Evolutionary conservation across 2,329 filamentous ascomycete genomes (phyloP).

Genomic region (Didymella lethalis): DNA sequence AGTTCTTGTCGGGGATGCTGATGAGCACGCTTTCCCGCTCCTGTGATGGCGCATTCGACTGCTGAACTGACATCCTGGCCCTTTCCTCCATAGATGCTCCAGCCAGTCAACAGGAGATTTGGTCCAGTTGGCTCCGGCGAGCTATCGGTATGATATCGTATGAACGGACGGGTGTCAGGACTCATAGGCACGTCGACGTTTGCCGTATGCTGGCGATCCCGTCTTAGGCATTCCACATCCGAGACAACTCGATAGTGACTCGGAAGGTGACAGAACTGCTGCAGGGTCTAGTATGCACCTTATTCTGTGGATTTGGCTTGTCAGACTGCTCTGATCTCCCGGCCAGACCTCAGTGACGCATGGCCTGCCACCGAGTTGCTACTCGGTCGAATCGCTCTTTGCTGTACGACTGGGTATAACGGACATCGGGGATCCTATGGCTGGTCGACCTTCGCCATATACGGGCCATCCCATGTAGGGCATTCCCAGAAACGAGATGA

Average conservation of each 20-base stretch:
- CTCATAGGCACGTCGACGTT: not conserved
- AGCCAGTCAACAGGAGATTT: not conserved
- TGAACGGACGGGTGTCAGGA: not conserved
- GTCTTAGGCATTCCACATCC: not conserved
- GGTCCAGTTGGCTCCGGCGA: not conserved
- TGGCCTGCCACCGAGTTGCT: slow-evolving; percentile 2
- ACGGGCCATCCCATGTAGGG: not conserved
- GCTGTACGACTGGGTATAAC: slow-evolving; percentile 2
- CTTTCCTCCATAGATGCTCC: slow-evolving; percentile 8
- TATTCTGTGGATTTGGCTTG: slow-evolving; percentile 6
- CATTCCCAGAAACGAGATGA: slow-evolving; percentile 4
- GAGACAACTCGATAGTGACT: not conserved
- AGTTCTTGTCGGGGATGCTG: not conserved
- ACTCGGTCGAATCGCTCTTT: slow-evolving; percentile 1
- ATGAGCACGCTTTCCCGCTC: not conserved
- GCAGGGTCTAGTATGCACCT: slow-evolving; percentile 5
- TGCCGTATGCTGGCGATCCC: slow-evolving; percentile 3
- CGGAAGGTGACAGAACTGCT: slow-evolving; percentile 5
- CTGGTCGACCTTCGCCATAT: slow-evolving; percentile 5
- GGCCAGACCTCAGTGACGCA: slow-evolving; percentile 6
- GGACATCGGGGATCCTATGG: not conserved
- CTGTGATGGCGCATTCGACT: not conserved
- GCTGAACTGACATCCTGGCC: not conserved
- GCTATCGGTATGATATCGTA: not conserved
- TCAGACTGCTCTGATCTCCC: slow-evolving; percentile 10